phyloP scores from a whole-genome alignment of 768 basidiomycete genomes.

The Austroboletus festivus region DNA sequence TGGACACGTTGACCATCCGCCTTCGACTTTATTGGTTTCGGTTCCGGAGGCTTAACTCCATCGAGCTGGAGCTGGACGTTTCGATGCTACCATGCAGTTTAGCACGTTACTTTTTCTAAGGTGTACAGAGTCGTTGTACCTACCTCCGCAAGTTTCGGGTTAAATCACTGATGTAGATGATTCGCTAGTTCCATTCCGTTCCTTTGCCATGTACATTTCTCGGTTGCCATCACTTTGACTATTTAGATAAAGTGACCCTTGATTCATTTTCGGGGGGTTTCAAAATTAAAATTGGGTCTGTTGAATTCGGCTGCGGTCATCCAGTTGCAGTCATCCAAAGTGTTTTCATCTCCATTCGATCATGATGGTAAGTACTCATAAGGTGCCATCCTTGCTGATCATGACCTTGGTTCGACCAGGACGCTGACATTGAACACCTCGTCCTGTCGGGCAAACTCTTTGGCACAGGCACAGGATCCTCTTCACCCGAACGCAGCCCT shows the following conservation, averaged over 20 bases:
- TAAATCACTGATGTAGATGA: not conserved
- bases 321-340: too few relatives aligned
- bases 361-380: not conserved
- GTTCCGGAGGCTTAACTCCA: conserved; percentile 12
- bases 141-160: not conserved
- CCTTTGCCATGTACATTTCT: not conserved
- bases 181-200: not conserved
- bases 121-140: conserved; percentile 3
- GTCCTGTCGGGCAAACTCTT: conserved; percentile 80
- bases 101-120: conserved; percentile 3
- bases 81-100: conserved; percentile 3
- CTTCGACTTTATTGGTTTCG: conserved; percentile 8
- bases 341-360: too few relatives aligned
- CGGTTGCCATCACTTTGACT: not conserved
- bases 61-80: conserved; percentile 21
- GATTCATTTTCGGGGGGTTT: too few relatives aligned
- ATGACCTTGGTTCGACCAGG: conserved; percentile 19
- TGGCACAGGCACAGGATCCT: conserved; percentile 48
- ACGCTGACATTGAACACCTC: conserved; percentile 61
- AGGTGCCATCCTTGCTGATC: too few relatives aligned
- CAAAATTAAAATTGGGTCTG: too few relatives aligned
- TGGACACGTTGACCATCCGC: not conserved
- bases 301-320: too few relatives aligned
- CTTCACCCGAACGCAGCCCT: conserved; percentile 63
- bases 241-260: not conserved